These are phyloP conservation scores for Verticillium tricorpus DNA, from an alignment of 2,329 filamentous ascomycete genomes.

Conservation along the genomic window DNA sequence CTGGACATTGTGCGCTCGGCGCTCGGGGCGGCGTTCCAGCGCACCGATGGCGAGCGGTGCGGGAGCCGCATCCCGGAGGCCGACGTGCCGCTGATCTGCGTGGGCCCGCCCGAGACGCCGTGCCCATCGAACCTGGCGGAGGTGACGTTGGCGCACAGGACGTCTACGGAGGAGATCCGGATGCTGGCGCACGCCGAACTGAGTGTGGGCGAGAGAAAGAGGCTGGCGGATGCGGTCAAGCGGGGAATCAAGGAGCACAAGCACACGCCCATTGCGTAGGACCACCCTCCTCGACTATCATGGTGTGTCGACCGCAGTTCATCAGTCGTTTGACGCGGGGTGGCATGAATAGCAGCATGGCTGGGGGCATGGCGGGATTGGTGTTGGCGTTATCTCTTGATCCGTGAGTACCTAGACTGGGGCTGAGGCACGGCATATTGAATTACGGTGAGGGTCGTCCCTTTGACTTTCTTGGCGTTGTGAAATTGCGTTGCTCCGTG, in stretches of 20 bases:
- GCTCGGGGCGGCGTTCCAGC: not conserved
- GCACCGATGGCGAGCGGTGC: not conserved
- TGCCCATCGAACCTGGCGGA: not conserved
- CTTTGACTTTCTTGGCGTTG: not conserved
- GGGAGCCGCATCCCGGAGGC: not conserved
- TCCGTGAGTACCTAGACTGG: too few relatives aligned
- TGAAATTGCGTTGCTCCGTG: not conserved
- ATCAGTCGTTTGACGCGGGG: too few relatives aligned
- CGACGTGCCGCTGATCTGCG: constrained; percentile 23
- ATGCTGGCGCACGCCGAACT: not conserved
- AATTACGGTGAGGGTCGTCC: too few relatives aligned
- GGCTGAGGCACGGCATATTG: too few relatives aligned
- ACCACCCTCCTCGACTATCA: too few relatives aligned
- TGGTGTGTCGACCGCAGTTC: too few relatives aligned
- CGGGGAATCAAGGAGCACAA: not conserved
- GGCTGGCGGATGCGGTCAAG: not conserved
- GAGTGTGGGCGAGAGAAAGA: not conserved
- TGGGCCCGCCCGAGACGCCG: constrained; percentile 10
- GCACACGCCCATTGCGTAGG: constrained; percentile 5
- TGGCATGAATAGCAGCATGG: too few relatives aligned
- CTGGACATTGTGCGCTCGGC: not conserved
- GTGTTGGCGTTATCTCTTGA: too few relatives aligned
- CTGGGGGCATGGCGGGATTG: too few relatives aligned
- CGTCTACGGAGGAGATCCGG: not conserved
- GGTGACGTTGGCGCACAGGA: not conserved